Base-by-base conservation (phyloP, 495 filamentous ascomycete species). In the Penicillium waksmanii region DNA sequence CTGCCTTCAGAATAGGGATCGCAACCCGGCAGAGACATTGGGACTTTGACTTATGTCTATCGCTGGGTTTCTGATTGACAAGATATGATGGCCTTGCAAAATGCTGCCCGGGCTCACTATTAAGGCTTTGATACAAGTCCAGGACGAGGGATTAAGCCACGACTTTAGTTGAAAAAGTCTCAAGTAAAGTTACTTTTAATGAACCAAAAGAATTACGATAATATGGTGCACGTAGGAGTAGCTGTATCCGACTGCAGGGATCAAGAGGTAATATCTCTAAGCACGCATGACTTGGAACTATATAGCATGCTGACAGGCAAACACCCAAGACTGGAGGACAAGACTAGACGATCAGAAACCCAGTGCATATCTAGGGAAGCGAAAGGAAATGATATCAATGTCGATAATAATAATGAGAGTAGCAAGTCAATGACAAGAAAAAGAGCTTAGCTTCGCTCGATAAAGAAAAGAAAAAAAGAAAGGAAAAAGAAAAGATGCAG, bases 391-490 rank as follows among this genome's bases (percentile, higher is more conserved):
- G 27, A 31, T 31, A 31, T 31, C 27, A 23, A 23, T 23, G 23
- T 23, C 23, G 23, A 13, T 38, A n/a, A 38, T 11, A 36, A 36
- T 12, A 38, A 38, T 4, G 36, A 38, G 36, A 38, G 15, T 12
- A 38, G 10, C 12, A 38, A 13, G 36, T 31, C 27, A 5, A 31
- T 6, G 27, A 31, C 27, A 46, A 11, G 11, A 11, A 19, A 17
- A 19, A 46, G 18, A 46, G 17, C 17, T 6, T 19, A 46, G n/a
- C 15, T 6, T 3, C 15, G 42, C 9, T 3, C 23, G 2, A 23
- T 3, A 23, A 23, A 38, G 23, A 10, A 47, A 44, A 19, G 40
- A 1, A 23, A 55, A 57, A n/a, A 44, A 55, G 59, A 42, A 50
- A 21, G 27, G 15, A 60, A 6, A 27, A 23, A 53, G 9, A 44